These are phyloP conservation scores for Trichodelitschia bisporula DNA, from an alignment of 495 filamentous ascomycete species.

Conservation along the genomic window DNA sequence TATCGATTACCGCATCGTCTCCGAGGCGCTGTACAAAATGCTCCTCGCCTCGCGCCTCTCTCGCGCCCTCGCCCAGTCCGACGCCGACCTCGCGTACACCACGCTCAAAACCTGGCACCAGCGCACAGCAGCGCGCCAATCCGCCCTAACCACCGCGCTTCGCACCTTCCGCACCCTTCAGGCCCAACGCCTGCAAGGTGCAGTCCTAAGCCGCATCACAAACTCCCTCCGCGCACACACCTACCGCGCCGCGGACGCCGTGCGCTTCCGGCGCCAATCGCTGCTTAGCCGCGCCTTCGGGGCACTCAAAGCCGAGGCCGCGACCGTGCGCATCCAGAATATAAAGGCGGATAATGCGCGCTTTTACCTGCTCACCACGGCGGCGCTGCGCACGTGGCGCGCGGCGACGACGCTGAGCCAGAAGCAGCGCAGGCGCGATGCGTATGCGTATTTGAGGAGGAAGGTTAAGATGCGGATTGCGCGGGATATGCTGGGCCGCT, in stretches of 20 bases:
- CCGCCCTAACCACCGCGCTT: no score
- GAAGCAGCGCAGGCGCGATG: slow-evolving; percentile 29
- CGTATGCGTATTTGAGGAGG: slow-evolving; percentile 32
- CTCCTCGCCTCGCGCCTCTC: slow-evolving; percentile 29
- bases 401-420: slow-evolving; percentile 23
- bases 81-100: slow-evolving; percentile 24
- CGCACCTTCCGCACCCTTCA: no score
- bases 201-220: no score
- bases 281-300: slow-evolving; percentile 34
- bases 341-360: slow-evolving; percentile 28
- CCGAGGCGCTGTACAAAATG: slow-evolving; percentile 40
- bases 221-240: no score
- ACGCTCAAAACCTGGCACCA: slow-evolving; percentile 8
- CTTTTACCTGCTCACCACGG: slow-evolving; percentile 33
- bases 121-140: no score
- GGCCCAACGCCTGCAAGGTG: no score
- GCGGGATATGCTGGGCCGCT: slow-evolving; percentile 18
- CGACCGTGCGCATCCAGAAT: no score
- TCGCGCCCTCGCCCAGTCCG: slow-evolving; percentile 27
- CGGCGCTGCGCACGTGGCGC: slow-evolving; percentile 29
- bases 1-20: slow-evolving; percentile 31
- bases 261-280: slow-evolving; percentile 12
- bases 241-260: not conserved
- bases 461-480: slow-evolving; percentile 33
- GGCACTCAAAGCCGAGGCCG: no score